These are phyloP conservation scores for Linum tenue DNA, from an alignment of 345 rosid species.

Conservation along the genomic window DNA sequence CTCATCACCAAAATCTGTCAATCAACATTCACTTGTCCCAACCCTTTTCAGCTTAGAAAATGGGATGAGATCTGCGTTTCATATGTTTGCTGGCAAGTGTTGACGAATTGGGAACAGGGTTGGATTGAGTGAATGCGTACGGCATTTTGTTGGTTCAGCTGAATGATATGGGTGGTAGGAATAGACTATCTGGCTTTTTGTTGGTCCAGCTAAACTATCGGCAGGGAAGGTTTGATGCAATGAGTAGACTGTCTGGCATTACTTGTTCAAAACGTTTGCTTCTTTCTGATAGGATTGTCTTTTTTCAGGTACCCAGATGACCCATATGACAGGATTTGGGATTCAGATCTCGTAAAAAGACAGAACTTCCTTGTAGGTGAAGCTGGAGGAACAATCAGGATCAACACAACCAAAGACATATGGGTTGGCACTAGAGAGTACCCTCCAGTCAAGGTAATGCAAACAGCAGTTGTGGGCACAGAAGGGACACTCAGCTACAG, in stretches of 20 bases:
- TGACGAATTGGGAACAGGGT: too few relatives aligned
- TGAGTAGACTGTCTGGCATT: too few relatives aligned
- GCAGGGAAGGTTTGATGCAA: too few relatives aligned
- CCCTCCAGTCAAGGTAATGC: constrained; percentile 98
- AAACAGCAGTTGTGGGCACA: constrained; percentile 90
- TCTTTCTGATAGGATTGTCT: neutral
- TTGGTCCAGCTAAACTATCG: too few relatives aligned
- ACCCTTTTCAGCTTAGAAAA: too few relatives aligned
- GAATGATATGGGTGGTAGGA: too few relatives aligned
- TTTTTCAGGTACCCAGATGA: constrained; percentile 90
- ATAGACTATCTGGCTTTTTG: too few relatives aligned
- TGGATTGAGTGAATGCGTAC: too few relatives aligned
- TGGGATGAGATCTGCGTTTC: neutral
- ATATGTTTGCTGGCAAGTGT: neutral
- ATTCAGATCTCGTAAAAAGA: constrained; percentile 70
- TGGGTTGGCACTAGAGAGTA: constrained; percentile 63
- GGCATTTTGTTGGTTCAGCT: too few relatives aligned
- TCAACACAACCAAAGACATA: constrained; percentile 55
- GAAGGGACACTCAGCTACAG: constrained; percentile 63
- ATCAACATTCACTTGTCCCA: too few relatives aligned
- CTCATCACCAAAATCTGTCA: too few relatives aligned
- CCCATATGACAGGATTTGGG: constrained; percentile 98
- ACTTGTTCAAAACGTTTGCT: too few relatives aligned
- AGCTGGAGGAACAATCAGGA: constrained; percentile 70
- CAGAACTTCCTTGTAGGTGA: constrained; percentile 81